A percentile compares a stretch with the other conserved stretches of the same genome.
These are phyloP conservation scores for Aeschynomene evenia DNA, from an alignment of 306 rosid species.

Conservation along the genomic window DNA sequence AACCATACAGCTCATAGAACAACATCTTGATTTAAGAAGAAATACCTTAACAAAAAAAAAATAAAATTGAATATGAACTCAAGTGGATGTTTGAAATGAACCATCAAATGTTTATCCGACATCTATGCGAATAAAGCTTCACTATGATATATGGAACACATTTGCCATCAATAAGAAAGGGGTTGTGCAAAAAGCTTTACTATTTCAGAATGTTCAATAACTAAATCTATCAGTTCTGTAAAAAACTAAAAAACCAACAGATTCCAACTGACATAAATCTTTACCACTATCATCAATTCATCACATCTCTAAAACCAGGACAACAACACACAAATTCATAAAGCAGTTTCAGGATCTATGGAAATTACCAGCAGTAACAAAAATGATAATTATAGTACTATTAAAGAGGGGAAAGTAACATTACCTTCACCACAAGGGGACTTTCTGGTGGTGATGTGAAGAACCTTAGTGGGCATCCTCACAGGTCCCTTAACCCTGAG, in stretches of 20 bases:
- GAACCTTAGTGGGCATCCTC: constrained; percentile 86
- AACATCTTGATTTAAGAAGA: neutral
- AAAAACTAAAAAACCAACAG: neutral
- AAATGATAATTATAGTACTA: neutral
- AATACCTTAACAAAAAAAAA: neutral
- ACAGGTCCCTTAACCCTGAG: constrained; percentile 87
- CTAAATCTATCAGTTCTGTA: neutral
- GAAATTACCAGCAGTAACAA: neutral
- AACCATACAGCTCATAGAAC: neutral
- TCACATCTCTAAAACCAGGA: neutral
- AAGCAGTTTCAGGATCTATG: neutral
- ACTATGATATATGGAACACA: neutral
- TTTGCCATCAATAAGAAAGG: too few relatives aligned
- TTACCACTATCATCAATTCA: too few relatives aligned
- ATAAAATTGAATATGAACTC: too few relatives aligned
- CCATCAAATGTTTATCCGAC: neutral
- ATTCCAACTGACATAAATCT: neutral
- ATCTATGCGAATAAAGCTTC: neutral
- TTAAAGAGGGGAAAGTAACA: neutral
- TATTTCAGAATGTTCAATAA: neutral
- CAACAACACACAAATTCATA: neutral
- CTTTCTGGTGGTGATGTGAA: constrained; percentile 76
- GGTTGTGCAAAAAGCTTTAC: neutral
- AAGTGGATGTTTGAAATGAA: neutral
- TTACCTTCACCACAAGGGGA: constrained; percentile 96